Evolutionary conservation across 225 moss, liverwort and hornwort species (phyloP).

Genomic region (Straminergon stramineum): DNA sequence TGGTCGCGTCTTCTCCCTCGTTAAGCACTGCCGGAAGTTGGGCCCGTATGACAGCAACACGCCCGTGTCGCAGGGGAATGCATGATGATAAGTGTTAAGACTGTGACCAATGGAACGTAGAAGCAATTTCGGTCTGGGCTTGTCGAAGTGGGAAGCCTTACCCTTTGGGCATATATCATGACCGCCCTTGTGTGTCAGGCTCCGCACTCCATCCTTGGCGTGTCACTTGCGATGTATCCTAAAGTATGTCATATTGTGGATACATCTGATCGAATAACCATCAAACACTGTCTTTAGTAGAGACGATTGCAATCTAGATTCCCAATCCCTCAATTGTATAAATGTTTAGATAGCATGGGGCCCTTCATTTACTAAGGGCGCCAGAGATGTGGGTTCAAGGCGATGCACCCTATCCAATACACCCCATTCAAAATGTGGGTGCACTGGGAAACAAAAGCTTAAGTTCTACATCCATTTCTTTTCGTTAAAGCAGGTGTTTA

Average conservation of each 20-base stretch:
- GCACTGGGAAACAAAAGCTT: not conserved
- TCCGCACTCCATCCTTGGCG: not conserved
- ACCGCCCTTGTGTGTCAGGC: not conserved
- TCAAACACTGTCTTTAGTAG: not conserved
- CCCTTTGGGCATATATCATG: not conserved
- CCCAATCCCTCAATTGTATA: no score
- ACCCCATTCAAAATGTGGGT: not conserved
- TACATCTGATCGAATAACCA: not conserved
- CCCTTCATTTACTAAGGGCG: not conserved
- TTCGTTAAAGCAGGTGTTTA: not conserved
- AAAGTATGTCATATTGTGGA: not conserved
- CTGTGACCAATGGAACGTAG: not conserved
- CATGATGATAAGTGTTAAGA: not conserved
- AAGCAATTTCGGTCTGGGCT: not conserved
- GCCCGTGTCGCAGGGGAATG: not conserved
- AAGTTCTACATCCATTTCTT: not conserved
- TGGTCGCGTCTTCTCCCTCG: not conserved
- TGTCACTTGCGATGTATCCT: not conserved
- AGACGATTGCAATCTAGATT: not conserved
- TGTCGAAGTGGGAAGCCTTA: not conserved
- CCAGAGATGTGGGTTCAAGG: not conserved
- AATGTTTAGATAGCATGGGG: no score
- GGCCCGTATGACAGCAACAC: not conserved
- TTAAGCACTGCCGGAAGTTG: not conserved
- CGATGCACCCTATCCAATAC: not conserved